Evolutionary conservation across 1,284 basidiomycete species (phyloP), one percentile per base, ranked within the genome.

Genomic region (Microbotryum intermedium): DNA sequence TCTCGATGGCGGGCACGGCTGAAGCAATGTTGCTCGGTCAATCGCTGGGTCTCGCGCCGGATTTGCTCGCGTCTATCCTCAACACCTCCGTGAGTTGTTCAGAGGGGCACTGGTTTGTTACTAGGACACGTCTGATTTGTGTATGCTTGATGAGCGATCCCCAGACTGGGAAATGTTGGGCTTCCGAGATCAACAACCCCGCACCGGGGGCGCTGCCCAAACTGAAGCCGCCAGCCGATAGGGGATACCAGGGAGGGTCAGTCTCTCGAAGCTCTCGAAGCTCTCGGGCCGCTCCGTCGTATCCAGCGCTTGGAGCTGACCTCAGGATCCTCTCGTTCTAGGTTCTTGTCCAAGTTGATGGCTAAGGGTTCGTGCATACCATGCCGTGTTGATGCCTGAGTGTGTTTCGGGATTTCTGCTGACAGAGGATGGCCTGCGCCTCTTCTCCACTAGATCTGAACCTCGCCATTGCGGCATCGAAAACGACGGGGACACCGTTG

Each of bases 21-120:
- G 89, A 92, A 75, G 88, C 86, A 3, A 91, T 92, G 88, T 75
- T 92, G 20, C 79, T 92, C 16, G 89, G 89, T 9, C 80, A 84
- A 73, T 83, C 80, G 61, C 75, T 92, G 23, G 90, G 89, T 2
- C 75, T 92, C 56, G 80, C 88, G 55, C 82, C 88, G 20, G 79
- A 81, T 10, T 77, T 90, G 30, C 79, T 92, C 30, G 85, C 88
- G 2, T 80, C 82, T 6, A 87, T 92, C 4, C 84, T 92, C 68
- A 89, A 90, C 72, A 88, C 82, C 71, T 88, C 86, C 55, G 90
- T 88, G 0, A 87, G 88, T 16, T 77, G 78, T 25, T 55, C 53
- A 16, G 20, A 20, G 9, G 16, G 34, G 10, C 34, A 39, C n/a
- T n/a, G n/a, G n/a, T n/a, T n/a, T n/a, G n/a, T n/a, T n/a, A n/a